A percentile compares a stretch with the other conserved stretches of the same genome.
Evolutionary conservation across 2,329 filamentous ascomycete species (phyloP).

Genomic region (Ophiostoma sp.): DNA sequence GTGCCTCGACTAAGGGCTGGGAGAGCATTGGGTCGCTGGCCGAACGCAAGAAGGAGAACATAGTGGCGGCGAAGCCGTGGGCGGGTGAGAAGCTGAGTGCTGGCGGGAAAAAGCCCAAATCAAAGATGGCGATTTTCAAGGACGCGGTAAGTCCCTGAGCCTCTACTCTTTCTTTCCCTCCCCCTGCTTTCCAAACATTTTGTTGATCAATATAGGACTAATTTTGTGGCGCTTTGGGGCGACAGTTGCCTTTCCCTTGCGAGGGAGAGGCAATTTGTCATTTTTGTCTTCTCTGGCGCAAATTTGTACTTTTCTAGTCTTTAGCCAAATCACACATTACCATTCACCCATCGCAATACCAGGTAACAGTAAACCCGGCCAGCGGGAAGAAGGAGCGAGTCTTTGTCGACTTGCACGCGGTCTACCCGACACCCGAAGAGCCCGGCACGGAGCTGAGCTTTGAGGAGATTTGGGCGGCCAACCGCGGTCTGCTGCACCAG

Average conservation of each 20-base stretch:
- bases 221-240: conserved; percentile 52
- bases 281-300: conserved; percentile 40
- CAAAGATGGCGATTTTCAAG: conserved; percentile 91
- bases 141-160: conserved; percentile 75
- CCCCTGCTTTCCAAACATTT: conserved; percentile 42
- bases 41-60: conserved; percentile 93
- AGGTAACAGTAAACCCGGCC: conserved; percentile 78
- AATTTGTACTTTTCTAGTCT: conserved; percentile 51
- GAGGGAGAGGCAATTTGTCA: conserved; percentile 43
- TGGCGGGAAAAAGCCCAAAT: conserved; percentile 75
- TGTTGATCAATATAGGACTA: conserved; percentile 98
- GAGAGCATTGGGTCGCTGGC: conserved; percentile 84
- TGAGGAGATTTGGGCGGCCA: conserved; percentile 82
- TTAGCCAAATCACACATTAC: conserved; percentile 60
- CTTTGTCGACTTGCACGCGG: conserved; percentile 78
- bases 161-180: background rate
- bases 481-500: conserved; percentile 67
- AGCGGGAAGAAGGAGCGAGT: conserved; percentile 83
- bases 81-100: conserved; percentile 85
- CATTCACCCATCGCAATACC: conserved; percentile 69
- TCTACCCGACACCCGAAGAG: conserved; percentile 77
- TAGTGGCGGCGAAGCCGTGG: conserved; percentile 83
- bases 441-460: conserved; percentile 79
- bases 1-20: conserved; percentile 71
- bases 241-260: conserved; percentile 46